phyloP scores from a whole-genome alignment of 768 basidiomycete genomes.

The Podaxis sp. region DNA sequence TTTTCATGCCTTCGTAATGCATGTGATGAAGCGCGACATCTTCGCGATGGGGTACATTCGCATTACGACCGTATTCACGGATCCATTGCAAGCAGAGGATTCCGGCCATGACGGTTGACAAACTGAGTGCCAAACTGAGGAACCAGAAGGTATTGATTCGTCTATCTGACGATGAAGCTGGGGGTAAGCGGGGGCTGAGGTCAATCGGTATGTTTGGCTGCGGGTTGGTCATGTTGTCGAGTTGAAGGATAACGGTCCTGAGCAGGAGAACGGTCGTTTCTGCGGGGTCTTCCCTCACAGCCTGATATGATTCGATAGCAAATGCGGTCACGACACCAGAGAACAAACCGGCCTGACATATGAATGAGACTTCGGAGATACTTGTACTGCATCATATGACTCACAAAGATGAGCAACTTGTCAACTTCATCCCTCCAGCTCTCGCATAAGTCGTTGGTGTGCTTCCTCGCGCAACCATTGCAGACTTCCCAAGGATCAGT shows the following conservation, averaged over 20 bases:
- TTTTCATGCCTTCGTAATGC: constrained; percentile 19
- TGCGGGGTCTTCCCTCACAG: constrained; percentile 22
- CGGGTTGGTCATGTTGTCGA: constrained; percentile 22
- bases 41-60: constrained; percentile 12
- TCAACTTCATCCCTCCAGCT: constrained; percentile 17
- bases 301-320: constrained; percentile 23
- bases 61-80: constrained; percentile 20
- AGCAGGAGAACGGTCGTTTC: constrained; percentile 16
- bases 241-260: constrained; percentile 4
- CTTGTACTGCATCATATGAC: background rate
- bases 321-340: constrained; percentile 27
- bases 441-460: constrained; percentile 13
- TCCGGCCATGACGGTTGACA: constrained; percentile 18
- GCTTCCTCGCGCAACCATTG: constrained; percentile 6
- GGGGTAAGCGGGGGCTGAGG: background rate
- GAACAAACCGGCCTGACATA: constrained; percentile 25
- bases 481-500: constrained; percentile 14
- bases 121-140: constrained; percentile 12
- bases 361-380: background rate
- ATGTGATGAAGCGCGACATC: constrained; percentile 17
- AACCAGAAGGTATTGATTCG: constrained; percentile 20
- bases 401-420: constrained; percentile 16
- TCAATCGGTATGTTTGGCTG: background rate
- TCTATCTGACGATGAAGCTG: background rate
- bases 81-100: constrained; percentile 23